phyloP scores from a whole-genome alignment of 768 basidiomycete species.

The Glaciozyma antarctica region DNA sequence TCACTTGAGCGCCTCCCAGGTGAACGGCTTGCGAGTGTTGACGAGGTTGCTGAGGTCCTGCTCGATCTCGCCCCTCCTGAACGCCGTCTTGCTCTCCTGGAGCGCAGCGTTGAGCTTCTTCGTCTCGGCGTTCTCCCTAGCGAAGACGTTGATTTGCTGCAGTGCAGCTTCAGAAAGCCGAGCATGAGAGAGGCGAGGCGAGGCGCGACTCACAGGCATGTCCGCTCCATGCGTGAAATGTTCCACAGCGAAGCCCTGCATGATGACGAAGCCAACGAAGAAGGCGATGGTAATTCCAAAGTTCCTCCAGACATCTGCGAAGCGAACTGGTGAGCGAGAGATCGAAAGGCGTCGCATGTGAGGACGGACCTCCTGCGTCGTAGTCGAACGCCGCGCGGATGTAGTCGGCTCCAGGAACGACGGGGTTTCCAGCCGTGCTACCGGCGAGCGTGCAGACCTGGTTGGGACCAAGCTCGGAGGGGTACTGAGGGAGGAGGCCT shows the following conservation, averaged over 20 bases:
- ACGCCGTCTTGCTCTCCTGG: slow-evolving; percentile 40
- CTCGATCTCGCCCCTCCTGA: slow-evolving; percentile 18
- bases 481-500: slow-evolving; percentile 50
- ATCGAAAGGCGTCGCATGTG: background rate
- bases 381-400: slow-evolving; percentile 13
- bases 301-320: background rate
- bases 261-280: slow-evolving; percentile 58
- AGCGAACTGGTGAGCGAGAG: background rate
- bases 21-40: slow-evolving; percentile 31
- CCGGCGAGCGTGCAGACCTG: slow-evolving; percentile 31
- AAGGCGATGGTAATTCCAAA: slow-evolving; percentile 61
- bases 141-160: slow-evolving; percentile 27
- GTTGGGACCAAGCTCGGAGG: slow-evolving; percentile 45
- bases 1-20: slow-evolving; percentile 39
- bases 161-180: background rate
- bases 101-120: slow-evolving; percentile 39
- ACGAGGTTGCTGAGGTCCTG: slow-evolving; percentile 5
- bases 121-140: slow-evolving; percentile 35
- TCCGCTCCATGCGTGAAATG: slow-evolving; percentile 28
- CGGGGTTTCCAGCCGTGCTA: slow-evolving; percentile 12
- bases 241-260: slow-evolving; percentile 3
- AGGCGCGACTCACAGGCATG: background rate
- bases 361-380: background rate
- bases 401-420: slow-evolving; percentile 26
- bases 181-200: background rate